Conservation (phyloP, 441 rosid species). For the Arabidopsis hybrid region DNA sequence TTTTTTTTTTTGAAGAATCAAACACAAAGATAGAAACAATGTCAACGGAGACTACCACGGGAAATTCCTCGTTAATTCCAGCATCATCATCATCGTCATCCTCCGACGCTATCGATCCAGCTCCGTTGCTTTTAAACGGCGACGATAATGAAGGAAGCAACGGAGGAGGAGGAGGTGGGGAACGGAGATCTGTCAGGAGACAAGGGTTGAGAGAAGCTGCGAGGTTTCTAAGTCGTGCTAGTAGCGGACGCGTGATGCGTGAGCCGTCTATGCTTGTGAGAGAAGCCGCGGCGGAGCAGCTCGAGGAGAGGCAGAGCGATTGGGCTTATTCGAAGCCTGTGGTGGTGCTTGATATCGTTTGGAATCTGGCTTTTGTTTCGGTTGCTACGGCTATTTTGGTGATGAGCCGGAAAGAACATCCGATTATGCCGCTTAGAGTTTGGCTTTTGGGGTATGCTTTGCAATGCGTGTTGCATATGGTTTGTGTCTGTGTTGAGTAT, state of each 20-base stretch:
- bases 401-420: slow-evolving; percentile 65
- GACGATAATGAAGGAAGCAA: slow-evolving; percentile 42
- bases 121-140: slow-evolving; percentile 64
- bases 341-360: slow-evolving; percentile 84
- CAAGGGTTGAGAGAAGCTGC: slow-evolving; percentile 86
- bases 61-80: slow-evolving; percentile 34
- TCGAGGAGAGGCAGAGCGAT: slow-evolving; percentile 97
- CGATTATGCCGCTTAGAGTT: slow-evolving; percentile 76
- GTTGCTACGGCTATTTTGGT: slow-evolving; percentile 68
- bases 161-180: slow-evolving; percentile 38
- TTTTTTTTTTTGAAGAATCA: not conserved
- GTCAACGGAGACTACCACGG: slow-evolving; percentile 47
- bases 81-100: slow-evolving; percentile 20
- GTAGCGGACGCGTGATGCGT: slow-evolving; percentile 88
- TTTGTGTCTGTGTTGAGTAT: slow-evolving; percentile 82
- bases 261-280: slow-evolving; percentile 96
- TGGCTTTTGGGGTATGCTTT: slow-evolving; percentile 88
- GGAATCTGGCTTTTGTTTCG: slow-evolving; percentile 88
- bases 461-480: slow-evolving; percentile 90
- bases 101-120: slow-evolving; percentile 48
- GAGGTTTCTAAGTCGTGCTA: slow-evolving; percentile 82
- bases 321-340: slow-evolving; percentile 99
- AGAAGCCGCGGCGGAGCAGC: slow-evolving; percentile 97
- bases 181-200: slow-evolving; percentile 56
- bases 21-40: slow-evolving; percentile 22